These are phyloP conservation scores for Colletotrichum sp. DNA, from an alignment of 2,329 filamentous ascomycete genomes.

Conservation along the genomic window DNA sequence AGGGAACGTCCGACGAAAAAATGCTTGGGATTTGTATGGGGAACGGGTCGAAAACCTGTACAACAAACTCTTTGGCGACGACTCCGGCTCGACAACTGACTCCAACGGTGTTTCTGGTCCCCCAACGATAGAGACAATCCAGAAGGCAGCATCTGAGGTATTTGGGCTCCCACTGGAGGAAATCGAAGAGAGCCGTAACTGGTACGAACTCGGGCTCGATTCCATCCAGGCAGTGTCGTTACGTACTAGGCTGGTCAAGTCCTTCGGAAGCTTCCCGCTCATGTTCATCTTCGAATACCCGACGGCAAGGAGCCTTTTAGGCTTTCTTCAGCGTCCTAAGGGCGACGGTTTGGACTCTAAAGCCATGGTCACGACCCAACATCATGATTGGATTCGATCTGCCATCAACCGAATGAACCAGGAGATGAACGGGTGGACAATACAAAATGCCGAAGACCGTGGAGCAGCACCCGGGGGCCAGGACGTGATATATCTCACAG, in stretches of 20 bases:
- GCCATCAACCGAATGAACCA: not conserved
- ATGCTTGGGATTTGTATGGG: not conserved
- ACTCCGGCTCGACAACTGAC: too few relatives aligned
- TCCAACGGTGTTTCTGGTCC: not conserved
- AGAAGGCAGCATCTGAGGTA: not conserved
- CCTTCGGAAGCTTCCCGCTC: not conserved
- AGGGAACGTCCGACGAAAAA: constrained; percentile 1
- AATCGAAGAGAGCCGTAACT: not conserved
- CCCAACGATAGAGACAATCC: not conserved
- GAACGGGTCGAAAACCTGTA: not conserved
- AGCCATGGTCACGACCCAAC: not conserved
- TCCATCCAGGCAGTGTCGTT: not conserved
- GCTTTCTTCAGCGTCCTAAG: not conserved
- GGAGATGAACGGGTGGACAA: not conserved
- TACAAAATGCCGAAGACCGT: not conserved
- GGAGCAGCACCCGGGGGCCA: not conserved
- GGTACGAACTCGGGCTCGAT: constrained; percentile 13
- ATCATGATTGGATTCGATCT: not conserved
- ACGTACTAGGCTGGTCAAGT: not conserved
- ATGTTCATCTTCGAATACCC: constrained; percentile 15
- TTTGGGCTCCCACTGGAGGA: not conserved
- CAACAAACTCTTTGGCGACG: not conserved
- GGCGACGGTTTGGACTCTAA: not conserved
- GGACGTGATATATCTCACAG: not conserved
- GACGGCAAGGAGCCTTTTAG: not conserved